These are phyloP conservation scores for Aspergillus bombycis DNA, from an alignment of 2,329 filamentous ascomycete species.

Conservation along the genomic window DNA sequence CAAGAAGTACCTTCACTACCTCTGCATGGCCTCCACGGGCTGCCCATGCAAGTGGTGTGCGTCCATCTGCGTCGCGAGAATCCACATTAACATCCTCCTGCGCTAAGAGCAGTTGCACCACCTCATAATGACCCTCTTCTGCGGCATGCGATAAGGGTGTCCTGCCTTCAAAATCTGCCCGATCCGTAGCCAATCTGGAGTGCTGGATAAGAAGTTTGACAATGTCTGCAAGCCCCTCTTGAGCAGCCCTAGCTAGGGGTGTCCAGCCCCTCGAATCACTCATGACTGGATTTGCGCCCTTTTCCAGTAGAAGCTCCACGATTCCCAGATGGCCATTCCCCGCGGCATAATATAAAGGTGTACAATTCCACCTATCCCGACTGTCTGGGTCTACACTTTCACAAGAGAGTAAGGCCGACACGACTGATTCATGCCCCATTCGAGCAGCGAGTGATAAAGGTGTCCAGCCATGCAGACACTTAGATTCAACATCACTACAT, in stretches of 20 bases:
- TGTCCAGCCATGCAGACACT: too few species aligned
- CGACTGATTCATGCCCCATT: not conserved
- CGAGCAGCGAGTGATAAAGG: not conserved
- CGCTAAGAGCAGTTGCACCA: not conserved
- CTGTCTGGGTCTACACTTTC: not conserved
- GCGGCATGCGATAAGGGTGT: not conserved
- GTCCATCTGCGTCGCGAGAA: not conserved
- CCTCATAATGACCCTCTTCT: not conserved
- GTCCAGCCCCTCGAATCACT: not conserved
- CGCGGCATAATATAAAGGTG: not conserved
- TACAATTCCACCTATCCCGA: not conserved
- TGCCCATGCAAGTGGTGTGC: not conserved
- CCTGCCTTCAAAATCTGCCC: not conserved
- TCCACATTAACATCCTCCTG: not conserved
- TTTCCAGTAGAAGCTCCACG: not conserved
- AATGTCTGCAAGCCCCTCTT: not conserved
- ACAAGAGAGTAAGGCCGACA: not conserved
- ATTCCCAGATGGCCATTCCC: not conserved
- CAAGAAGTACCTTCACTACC: not conserved
- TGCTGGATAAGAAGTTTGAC: not conserved
- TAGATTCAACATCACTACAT: too few species aligned
- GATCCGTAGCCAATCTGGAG: not conserved
- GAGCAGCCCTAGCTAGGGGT: not conserved
- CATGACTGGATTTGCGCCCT: not conserved
- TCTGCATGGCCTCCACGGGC: not conserved